Evolutionary conservation across 805 yeast genomes (phyloP).

Genomic region (Candida manassasensis): DNA sequence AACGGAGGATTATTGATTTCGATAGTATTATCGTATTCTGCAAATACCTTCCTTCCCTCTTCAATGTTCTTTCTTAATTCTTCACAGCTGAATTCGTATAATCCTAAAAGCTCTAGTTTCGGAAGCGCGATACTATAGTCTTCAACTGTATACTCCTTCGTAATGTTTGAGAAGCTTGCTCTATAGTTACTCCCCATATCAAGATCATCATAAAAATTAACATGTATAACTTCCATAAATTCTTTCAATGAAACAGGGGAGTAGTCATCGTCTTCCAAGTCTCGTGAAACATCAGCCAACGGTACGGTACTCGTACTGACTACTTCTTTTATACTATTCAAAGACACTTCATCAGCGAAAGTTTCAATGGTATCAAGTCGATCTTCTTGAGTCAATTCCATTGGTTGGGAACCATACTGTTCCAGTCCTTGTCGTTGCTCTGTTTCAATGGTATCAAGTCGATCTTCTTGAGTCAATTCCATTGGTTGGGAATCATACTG

Average conservation of each 20-base stretch:
- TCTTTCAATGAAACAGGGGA: conserved; percentile 31
- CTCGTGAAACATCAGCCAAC: conserved; percentile 16
- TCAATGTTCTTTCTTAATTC: conserved; percentile 48
- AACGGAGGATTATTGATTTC: conserved; percentile 44
- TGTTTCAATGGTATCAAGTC: conserved; percentile 2
- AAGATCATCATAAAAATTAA: conserved; percentile 44
- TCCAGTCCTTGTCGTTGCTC: too few relatives aligned
- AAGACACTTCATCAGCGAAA: neutral
- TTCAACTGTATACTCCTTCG: conserved; percentile 12
- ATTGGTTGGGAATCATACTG: conserved; percentile 14
- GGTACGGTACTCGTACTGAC: conserved; percentile 24
- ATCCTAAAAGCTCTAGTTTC: conserved; percentile 40
- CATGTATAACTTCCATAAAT: conserved; percentile 37
- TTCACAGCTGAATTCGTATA: conserved; percentile 50
- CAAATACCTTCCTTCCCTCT: conserved; percentile 45
- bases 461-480: conserved; percentile 17
- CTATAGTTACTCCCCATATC: conserved; percentile 27
- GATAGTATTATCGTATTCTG: conserved; percentile 44
- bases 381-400: conserved; percentile 18
- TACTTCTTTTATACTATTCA: conserved; percentile 7
- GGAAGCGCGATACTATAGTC: conserved; percentile 39
- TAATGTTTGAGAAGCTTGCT: conserved; percentile 16
- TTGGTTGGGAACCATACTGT: conserved; percentile 13
- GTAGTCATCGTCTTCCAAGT: conserved; percentile 12
- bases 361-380: conserved; percentile 3